phyloP scores from a whole-genome alignment of 768 basidiomycete genomes.

The Jaapia argillacea region DNA sequence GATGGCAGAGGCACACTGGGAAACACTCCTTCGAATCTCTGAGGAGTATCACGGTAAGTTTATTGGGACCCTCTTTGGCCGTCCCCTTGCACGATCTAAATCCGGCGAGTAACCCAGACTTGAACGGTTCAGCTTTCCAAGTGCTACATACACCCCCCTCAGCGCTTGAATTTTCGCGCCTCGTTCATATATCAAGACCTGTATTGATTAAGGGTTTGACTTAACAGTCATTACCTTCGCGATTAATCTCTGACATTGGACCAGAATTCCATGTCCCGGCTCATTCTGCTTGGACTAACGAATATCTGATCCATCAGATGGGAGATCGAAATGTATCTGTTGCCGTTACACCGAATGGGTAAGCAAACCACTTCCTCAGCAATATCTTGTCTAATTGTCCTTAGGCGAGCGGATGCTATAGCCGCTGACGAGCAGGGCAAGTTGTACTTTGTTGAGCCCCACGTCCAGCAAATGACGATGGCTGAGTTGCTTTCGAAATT shows the following conservation, averaged over 20 bases:
- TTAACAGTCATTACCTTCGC: background rate
- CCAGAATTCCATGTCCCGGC: slow-evolving; percentile 32
- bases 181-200: slow-evolving; percentile 62
- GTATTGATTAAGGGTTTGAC: slow-evolving; percentile 57
- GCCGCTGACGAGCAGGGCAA: slow-evolving; percentile 38
- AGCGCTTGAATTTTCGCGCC: slow-evolving; percentile 55
- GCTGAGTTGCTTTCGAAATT: slow-evolving; percentile 34
- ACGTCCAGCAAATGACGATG: slow-evolving; percentile 60
- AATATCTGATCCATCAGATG: slow-evolving; percentile 50
- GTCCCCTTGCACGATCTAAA: too few relatives aligned
- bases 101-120: slow-evolving; percentile 25
- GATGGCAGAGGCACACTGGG: too few relatives aligned
- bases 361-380: slow-evolving; percentile 12
- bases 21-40: slow-evolving; percentile 24
- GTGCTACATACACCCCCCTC: slow-evolving; percentile 47
- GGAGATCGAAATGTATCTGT: slow-evolving; percentile 50
- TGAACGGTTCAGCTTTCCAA: slow-evolving; percentile 47
- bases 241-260: slow-evolving; percentile 28
- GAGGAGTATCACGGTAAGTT: slow-evolving; percentile 24
- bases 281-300: slow-evolving; percentile 46
- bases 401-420: slow-evolving; percentile 72
- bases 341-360: slow-evolving; percentile 83
- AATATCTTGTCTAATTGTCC: slow-evolving; percentile 6
- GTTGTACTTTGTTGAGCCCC: slow-evolving; percentile 71
- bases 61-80: too few relatives aligned